phyloP scores from a whole-genome alignment of 208 protist species.

The Herpetomonas samuelpessoai region DNA sequence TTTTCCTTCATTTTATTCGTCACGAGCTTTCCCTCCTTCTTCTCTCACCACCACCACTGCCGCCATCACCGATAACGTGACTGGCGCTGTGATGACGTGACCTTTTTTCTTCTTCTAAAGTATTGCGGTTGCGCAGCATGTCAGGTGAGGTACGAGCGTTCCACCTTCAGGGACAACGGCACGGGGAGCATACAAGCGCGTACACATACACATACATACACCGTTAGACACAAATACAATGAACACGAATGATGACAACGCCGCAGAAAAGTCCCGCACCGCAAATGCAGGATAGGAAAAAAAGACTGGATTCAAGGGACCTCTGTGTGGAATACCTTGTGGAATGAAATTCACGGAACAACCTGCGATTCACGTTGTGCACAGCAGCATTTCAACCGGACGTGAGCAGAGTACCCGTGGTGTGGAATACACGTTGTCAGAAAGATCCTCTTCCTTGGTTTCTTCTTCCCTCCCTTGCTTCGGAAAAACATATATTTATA shows the following conservation, averaged over 20 bases:
- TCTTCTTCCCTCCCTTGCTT: background rate
- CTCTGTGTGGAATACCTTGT: no score
- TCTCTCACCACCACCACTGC: no score
- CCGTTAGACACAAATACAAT: background rate
- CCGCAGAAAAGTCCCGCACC: background rate
- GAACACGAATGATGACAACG: background rate
- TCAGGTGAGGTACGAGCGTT: no score
- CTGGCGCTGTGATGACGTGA: no score
- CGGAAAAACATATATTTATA: conserved; percentile 7
- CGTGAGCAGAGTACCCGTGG: background rate
- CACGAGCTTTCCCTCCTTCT: background rate
- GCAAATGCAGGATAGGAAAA: background rate
- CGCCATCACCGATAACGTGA: no score
- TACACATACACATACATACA: conserved; percentile 4
- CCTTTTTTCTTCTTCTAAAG: no score
- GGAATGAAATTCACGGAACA: no score
- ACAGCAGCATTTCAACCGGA: no score
- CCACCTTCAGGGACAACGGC: no score
- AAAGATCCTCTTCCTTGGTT: background rate
- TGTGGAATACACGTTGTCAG: background rate
- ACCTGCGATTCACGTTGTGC: no score
- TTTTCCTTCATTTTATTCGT: background rate
- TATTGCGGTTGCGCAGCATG: no score
- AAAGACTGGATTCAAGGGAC: background rate
- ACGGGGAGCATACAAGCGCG: background rate